Evolutionary conservation across 2,329 filamentous ascomycete species (phyloP).

Genomic region (Mariannaea elegans): DNA sequence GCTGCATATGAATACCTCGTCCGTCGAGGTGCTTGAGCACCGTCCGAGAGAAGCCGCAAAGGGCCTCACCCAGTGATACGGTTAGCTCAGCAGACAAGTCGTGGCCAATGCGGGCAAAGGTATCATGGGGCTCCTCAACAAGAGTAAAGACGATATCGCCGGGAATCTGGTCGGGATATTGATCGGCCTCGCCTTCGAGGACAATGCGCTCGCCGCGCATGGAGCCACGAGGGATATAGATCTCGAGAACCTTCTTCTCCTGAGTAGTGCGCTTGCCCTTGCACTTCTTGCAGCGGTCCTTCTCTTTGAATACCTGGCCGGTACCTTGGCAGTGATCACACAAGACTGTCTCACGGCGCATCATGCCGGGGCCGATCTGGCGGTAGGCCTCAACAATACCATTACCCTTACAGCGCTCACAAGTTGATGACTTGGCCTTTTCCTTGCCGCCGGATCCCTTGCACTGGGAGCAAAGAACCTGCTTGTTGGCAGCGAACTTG

Average conservation of each 20-base stretch:
- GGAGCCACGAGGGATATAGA: slow-evolving; percentile 92
- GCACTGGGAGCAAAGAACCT: slow-evolving; percentile 86
- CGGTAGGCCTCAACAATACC: slow-evolving; percentile 81
- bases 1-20: slow-evolving; percentile 82
- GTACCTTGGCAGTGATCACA: slow-evolving; percentile 87
- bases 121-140: slow-evolving; percentile 80
- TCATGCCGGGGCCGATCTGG: slow-evolving; percentile 85
- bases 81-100: slow-evolving; percentile 86
- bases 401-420: slow-evolving; percentile 83
- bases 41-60: slow-evolving; percentile 89
- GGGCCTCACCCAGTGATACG: slow-evolving; percentile 82
- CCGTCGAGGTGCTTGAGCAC: slow-evolving; percentile 94
- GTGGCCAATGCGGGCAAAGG: slow-evolving; percentile 83
- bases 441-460: slow-evolving; percentile 92
- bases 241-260: slow-evolving; percentile 92
- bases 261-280: slow-evolving; percentile 89
- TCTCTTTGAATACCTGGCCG: slow-evolving; percentile 91
- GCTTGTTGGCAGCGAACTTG: slow-evolving; percentile 95
- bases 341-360: slow-evolving; percentile 79
- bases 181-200: slow-evolving; percentile 92
- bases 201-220: slow-evolving; percentile 90
- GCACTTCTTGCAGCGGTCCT: slow-evolving; percentile 99
- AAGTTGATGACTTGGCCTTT: slow-evolving; percentile 84
- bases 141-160: slow-evolving; percentile 94
- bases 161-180: slow-evolving; percentile 86